Base-by-base conservation (phyloP, 1,284 basidiomycete species). In the Rhodotorula sp. region DNA sequence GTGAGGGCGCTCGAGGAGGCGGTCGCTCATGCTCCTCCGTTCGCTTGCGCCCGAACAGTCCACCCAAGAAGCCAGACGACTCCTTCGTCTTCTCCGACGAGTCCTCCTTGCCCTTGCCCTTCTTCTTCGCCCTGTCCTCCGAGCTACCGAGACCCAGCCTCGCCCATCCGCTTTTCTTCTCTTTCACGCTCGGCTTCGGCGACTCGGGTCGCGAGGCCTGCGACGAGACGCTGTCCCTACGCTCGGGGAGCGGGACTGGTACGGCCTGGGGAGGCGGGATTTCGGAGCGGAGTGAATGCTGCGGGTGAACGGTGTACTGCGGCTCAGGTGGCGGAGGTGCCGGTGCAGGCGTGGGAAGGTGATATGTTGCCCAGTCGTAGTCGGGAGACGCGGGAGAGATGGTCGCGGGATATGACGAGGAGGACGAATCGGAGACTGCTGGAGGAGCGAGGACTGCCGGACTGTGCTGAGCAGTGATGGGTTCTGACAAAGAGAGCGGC, bases 1-100 rank as follows among this genome's bases (percentile, higher is more conserved):
- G 82, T 13, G 56, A 30, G 0, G 64, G 58, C 4, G 46, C 46
- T 5, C 65, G 56, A 4, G 48, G 53, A 20, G 64, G 36, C 0
- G 64, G n/a, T 0, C 51, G 24, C 5, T 47, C 53, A 54, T 85
- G 83, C 36, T 88, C 90, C 62, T 88, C 86, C 79, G 88, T 89
- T 81, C 86, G 86, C 84, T 91, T 94, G 83, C 88, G 89, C 64
- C 87, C 88, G 79, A 95, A 95, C 9, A 96, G 83, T 24, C 90
- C 90, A 4, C 91, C 91, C 74, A 95, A 91, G 83, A 95, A 94
- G 0, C 91, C 84, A 36, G 84, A 80, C 22, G 62, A 59, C 10
- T 24, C 30, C n/a, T 57, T 54, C 24, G 47, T 36, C 44, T 27
- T 36, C 48, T 61, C 65, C 32, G 56, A 53, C 48, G 49, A 59